Evolutionary conservation across 305 asterid genomes (phyloP).

Genomic region (Fraxinus velutina): DNA sequence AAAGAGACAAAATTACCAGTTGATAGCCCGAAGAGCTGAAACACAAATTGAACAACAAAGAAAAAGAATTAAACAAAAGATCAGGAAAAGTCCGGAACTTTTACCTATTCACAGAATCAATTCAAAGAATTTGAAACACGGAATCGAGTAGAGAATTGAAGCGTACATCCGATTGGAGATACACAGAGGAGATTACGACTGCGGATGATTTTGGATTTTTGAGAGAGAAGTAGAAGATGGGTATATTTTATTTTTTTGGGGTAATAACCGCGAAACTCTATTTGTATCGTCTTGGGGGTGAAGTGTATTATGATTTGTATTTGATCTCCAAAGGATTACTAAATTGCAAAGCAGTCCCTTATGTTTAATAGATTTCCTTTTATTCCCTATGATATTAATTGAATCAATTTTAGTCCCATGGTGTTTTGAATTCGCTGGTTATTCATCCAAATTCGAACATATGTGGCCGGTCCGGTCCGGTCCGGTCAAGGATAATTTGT

Average conservation of each 20-base stretch:
- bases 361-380: too few relatives aligned
- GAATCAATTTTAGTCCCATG: too few relatives aligned
- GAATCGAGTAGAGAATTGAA: neutral
- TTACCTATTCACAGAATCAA: constrained; percentile 34
- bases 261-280: constrained; percentile 52
- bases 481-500: too few relatives aligned
- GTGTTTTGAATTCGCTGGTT: too few relatives aligned
- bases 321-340: constrained; percentile 24
- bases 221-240: constrained; percentile 26
- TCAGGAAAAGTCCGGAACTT: constrained; percentile 6
- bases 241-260: constrained; percentile 24
- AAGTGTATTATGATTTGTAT: constrained; percentile 15
- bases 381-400: too few relatives aligned
- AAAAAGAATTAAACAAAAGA: constrained; percentile 19
- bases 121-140: constrained; percentile 25
- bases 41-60: constrained; percentile 30
- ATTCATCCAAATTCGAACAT: too few relatives aligned
- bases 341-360: too few relatives aligned
- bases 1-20: neutral
- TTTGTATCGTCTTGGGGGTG: constrained; percentile 25
- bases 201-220: constrained; percentile 17
- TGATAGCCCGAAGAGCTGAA: constrained; percentile 13
- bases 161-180: constrained; percentile 12
- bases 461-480: too few relatives aligned
- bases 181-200: constrained; percentile 20